A percentile compares a stretch with the other conserved stretches of the same genome.
These are phyloP conservation scores for Tieghemostelium lacteum DNA, from an alignment of 78 protist genomes.

Conservation along the genomic window DNA sequence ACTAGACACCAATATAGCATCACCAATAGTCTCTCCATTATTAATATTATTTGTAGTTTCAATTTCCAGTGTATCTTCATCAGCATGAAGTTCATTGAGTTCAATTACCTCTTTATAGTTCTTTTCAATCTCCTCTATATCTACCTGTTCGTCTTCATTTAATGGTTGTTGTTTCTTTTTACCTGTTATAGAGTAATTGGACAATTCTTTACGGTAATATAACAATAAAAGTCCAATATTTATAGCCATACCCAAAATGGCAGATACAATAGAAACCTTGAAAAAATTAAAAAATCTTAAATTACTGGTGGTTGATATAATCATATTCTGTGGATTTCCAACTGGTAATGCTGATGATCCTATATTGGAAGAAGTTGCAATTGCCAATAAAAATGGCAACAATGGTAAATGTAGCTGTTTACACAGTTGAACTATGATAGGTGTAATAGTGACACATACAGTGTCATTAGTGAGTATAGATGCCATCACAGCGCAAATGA, in stretches of 20 bases:
- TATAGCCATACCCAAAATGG: not conserved
- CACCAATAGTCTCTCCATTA: too few species aligned
- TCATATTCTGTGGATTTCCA: slow-evolving; percentile 67
- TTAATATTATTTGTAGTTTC: not conserved
- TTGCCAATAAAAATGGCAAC: slow-evolving; percentile 51
- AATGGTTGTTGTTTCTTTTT: not conserved
- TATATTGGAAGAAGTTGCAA: slow-evolving; percentile 44
- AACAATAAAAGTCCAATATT: slow-evolving; percentile 1
- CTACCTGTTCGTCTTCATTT: slow-evolving; percentile 11
- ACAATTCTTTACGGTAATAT: slow-evolving; percentile 19
- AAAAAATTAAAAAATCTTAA: slow-evolving; percentile 22
- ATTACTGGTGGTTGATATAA: slow-evolving; percentile 31
- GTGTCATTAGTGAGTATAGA: slow-evolving; percentile 47
- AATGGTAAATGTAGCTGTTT: slow-evolving; percentile 3
- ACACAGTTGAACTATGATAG: slow-evolving; percentile 27
- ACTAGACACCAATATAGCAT: too few species aligned
- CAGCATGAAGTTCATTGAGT: not conserved
- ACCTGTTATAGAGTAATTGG: too few species aligned
- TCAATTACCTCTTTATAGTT: not conserved
- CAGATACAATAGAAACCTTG: slow-evolving; percentile 34
- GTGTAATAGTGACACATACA: slow-evolving; percentile 51
- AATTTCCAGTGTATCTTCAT: too few species aligned
- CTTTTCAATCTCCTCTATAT: not conserved
- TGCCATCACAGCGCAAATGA: not conserved
- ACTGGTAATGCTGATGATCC: slow-evolving; percentile 42